Conservation (phyloP, 2,329 filamentous ascomycete species). For the Colletotrichum eremochloae region DNA sequence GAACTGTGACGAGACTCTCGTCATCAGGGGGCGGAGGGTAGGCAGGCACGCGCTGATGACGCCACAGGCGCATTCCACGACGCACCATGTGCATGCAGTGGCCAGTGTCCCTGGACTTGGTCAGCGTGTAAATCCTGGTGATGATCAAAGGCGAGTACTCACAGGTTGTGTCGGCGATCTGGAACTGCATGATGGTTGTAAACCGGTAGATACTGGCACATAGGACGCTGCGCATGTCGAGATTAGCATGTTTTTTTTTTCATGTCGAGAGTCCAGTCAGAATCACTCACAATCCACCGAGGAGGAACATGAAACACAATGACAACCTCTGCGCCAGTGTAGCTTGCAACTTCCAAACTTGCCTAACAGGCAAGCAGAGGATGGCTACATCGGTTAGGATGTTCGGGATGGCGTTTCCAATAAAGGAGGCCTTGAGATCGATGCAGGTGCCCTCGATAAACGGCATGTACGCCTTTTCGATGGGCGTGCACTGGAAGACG, state of each 20-base stretch:
- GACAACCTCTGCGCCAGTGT: conserved; percentile 45
- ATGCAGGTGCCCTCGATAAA: conserved; percentile 55
- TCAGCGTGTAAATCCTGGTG: neutral
- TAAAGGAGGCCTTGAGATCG: conserved; percentile 54
- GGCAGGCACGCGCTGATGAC: conserved; percentile 59
- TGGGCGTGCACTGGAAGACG: conserved; percentile 57
- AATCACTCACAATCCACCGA: conserved; percentile 52
- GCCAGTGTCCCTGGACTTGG: conserved; percentile 47
- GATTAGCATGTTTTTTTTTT: too few species aligned
- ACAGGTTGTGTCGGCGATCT: conserved; percentile 46
- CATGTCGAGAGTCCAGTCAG: neutral
- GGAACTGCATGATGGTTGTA: conserved; percentile 48
- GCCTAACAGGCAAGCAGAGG: conserved; percentile 44
- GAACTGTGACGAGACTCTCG: conserved; percentile 32
- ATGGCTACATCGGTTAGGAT: conserved; percentile 56
- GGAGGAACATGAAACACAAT: conserved; percentile 49
- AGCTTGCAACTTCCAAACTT: conserved; percentile 49
- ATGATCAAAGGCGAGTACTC: neutral
- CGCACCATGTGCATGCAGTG: conserved; percentile 50
- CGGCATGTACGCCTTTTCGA: conserved; percentile 52
- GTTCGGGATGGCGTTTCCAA: conserved; percentile 60
- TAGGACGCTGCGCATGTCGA: conserved; percentile 24
- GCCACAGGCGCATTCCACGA: conserved; percentile 51
- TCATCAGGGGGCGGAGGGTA: conserved; percentile 53
- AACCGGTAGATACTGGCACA: conserved; percentile 47